Base-by-base conservation (phyloP, 2,329 filamentous ascomycete species). In the Coniella vitis region DNA sequence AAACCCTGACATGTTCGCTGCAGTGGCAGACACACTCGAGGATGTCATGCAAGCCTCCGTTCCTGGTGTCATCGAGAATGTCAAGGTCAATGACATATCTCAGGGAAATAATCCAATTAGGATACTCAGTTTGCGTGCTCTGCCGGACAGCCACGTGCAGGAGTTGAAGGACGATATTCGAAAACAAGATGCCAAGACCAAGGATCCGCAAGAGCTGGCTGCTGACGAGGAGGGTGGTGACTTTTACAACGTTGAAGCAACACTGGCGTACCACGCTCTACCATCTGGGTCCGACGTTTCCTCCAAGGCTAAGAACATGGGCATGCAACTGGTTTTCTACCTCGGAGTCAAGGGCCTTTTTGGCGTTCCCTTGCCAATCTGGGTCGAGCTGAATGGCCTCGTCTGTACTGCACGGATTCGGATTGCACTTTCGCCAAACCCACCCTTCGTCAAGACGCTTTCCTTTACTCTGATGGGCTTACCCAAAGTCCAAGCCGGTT, bases 41-140 rank as follows among this genome's bases (percentile, higher is more conserved):
- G 91, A 97, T 63, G 87, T 97, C 56, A 97, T 97, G 91, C 90
- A 94, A 64, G 91, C 90, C 17, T 95, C 89, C 0, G 86, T 96
- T 0, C 93, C 93, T 0, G 83, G 86, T 2, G 72, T 97, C 35
- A 90, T 98, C 55, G 90, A 97, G 64, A 93, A 95, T 56, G 90
- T 98, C 39, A 86, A 91, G 56, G 88, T 97, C 19, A 90, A 90
- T 52, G 90, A 96, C 58, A 95, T 98, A 58, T 88, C 89, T 43
- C 93, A 97, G 66, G 93, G 93, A 22, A 88, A 77, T 66, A 96
- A 96, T 57, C 89, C 93, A 0, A 74, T 97, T 48, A 83, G 91
- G 8, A 87, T 97, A 45, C 74, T 97, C 40, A 95, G 88, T 63
- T 74, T 96, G 61, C 81, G 90, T 42, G 86, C 90, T 38, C 77